Base-by-base conservation (phyloP, 495 filamentous ascomycete genomes). In the Lasiosphaeria ovina region DNA sequence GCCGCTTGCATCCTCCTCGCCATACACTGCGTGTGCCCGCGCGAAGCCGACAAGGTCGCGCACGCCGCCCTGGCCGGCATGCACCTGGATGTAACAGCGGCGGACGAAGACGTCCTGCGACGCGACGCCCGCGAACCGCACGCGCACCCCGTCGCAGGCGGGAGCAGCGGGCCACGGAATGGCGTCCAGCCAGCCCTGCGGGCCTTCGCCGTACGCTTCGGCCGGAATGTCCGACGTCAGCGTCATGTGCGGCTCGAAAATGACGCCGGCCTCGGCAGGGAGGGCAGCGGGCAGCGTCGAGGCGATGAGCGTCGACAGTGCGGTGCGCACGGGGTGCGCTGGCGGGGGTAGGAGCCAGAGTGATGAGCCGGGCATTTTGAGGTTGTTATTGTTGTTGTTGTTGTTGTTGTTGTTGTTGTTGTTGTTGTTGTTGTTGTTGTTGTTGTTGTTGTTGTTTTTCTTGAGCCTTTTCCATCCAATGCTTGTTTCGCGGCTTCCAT, bases 331-430 rank as follows among this genome's bases (percentile, higher is more conserved):
- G 36, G 69, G 69, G 55, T 64, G 61, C 6, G 62, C n/a, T 1
- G 59, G 47, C 0, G 69, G 69, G 10, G 71, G 71, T 44, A 69
- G 50, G 34, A 73, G 67, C 71, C 71, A 73, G 53, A 73, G 69
- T 16, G 71, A 71, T 31, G 66, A 67, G 55, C 64, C 66, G 5
- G 68, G 59, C 68, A 71, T 71, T 55, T 59, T 63, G 44, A 1
- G 44, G 16, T 45, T 45, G 42, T 6, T 40, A 12, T 6, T 40
- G 6, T 40, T 6, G 6, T 6, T 40, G 6, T 40, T 40, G 38
- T 6, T 40, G 38, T 40, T 40, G n/a, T n/a, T n/a, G n/a, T n/a
- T n/a, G n/a, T n/a, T n/a, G n/a, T n/a, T n/a, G n/a, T n/a, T n/a
- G n/a, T n/a, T n/a, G n/a, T n/a, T n/a, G n/a, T n/a, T n/a, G n/a